Conservation (phyloP, 2,329 filamentous ascomycete genomes). For the Phaeosphaeriaceae sp. region DNA sequence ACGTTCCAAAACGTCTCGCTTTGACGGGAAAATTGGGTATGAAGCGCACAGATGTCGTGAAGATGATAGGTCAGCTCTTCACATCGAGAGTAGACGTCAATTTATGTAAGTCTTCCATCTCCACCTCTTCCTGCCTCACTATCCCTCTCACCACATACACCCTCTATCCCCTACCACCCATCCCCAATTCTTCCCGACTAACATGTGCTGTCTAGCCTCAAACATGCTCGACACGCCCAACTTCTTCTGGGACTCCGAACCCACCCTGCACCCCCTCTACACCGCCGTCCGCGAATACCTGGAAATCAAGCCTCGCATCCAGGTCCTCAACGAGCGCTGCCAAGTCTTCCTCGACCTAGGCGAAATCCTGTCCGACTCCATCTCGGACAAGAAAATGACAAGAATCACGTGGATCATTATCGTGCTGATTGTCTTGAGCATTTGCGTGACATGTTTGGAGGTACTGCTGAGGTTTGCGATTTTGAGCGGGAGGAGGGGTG, state of each 20-base stretch:
- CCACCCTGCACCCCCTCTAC: constrained; percentile 92
- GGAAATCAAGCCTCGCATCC: constrained; percentile 94
- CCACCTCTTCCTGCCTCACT: too few relatives aligned
- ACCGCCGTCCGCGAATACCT: constrained; percentile 94
- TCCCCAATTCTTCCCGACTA: constrained; percentile 3
- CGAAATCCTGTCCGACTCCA: constrained; percentile 90
- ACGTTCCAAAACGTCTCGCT: constrained; percentile 87
- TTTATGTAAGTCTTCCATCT: constrained; percentile 72
- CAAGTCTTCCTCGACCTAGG: constrained; percentile 95
- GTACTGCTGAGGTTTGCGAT: constrained; percentile 79
- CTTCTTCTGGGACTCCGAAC: constrained; percentile 98
- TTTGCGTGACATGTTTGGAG: constrained; percentile 88
- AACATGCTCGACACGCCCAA: constrained; percentile 96
- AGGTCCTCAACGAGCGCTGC: constrained; percentile 96
- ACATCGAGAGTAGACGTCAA: constrained; percentile 97
- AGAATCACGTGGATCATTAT: constrained; percentile 98
- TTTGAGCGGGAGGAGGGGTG: constrained; percentile 31
- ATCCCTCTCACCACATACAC: too few relatives aligned
- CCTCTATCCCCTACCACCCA: too few relatives aligned
- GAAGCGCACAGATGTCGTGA: constrained; percentile 89
- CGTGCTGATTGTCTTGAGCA: constrained; percentile 87
- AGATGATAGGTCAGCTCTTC: constrained; percentile 88
- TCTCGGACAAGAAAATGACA: constrained; percentile 95
- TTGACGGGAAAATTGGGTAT: constrained; percentile 90
- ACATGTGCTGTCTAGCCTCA: constrained; percentile 66